These are phyloP conservation scores for Calonectria ilicicola DNA, from an alignment of 2,329 filamentous ascomycete genomes.

Conservation along the genomic window DNA sequence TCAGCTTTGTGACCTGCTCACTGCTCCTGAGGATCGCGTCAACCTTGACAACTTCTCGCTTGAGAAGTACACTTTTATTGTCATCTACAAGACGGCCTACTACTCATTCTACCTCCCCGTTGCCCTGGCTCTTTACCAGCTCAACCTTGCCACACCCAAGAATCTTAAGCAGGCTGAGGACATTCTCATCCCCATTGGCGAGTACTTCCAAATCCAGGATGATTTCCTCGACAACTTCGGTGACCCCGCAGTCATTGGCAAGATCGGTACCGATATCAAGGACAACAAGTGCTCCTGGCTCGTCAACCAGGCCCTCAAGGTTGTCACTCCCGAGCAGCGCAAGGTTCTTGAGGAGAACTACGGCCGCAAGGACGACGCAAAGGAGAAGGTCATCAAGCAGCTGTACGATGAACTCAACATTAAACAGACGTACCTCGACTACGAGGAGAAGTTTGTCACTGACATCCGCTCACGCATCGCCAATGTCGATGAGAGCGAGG, in stretches of 20 bases:
- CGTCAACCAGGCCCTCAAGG: slow-evolving; percentile 90
- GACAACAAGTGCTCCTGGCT: slow-evolving; percentile 99
- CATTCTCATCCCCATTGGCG: slow-evolving; percentile 95
- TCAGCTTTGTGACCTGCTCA: slow-evolving; percentile 94
- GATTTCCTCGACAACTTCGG: slow-evolving; percentile 99
- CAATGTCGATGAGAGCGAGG: slow-evolving; percentile 85
- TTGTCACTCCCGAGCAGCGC: slow-evolving; percentile 86
- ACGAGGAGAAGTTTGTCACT: slow-evolving; percentile 88
- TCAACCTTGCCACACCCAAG: slow-evolving; percentile 84
- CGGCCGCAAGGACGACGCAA: slow-evolving; percentile 86
- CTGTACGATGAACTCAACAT: slow-evolving; percentile 89
- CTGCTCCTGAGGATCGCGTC: slow-evolving; percentile 92
- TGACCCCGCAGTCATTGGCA: slow-evolving; percentile 91
- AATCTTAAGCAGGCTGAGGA: slow-evolving; percentile 91
- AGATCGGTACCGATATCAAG: slow-evolving; percentile 98
- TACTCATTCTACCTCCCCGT: slow-evolving; percentile 99
- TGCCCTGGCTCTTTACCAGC: slow-evolving; percentile 87
- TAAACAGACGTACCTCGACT: slow-evolving; percentile 85
- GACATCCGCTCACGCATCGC: slow-evolving; percentile 83
- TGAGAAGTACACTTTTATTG: slow-evolving; percentile 97
- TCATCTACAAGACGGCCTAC: slow-evolving; percentile 99
- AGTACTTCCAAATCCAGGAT: slow-evolving; percentile 99
- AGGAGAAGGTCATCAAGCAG: slow-evolving; percentile 89
- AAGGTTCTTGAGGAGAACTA: slow-evolving; percentile 92
- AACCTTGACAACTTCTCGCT: slow-evolving; percentile 96